Evolutionary conservation across 2,329 filamentous ascomycete species (phyloP).

Genomic region (Fulvia fulva): DNA sequence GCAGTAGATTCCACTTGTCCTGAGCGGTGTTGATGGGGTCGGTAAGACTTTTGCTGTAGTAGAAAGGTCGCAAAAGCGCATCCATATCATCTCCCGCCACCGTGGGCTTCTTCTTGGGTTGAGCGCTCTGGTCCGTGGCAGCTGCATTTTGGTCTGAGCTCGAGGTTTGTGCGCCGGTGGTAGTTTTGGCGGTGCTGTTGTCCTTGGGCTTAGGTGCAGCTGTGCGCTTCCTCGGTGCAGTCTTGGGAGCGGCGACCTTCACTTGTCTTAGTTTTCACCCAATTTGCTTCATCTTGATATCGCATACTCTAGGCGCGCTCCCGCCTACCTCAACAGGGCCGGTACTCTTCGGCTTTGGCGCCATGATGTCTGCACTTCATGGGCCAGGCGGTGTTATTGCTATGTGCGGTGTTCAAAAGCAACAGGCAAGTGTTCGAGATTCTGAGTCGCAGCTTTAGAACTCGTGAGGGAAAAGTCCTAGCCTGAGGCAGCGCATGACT

Average conservation of each 20-base stretch:
- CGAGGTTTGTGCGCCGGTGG: not conserved
- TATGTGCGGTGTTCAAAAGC: not conserved
- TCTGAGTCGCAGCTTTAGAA: not conserved
- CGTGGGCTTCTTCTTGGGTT: slow-evolving; percentile 20
- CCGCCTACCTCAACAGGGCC: slow-evolving; percentile 30
- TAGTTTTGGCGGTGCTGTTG: slow-evolving; percentile 3
- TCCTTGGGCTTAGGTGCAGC: slow-evolving; percentile 7
- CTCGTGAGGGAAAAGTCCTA: not conserved
- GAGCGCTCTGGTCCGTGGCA: not conserved
- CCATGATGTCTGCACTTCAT: slow-evolving; percentile 24
- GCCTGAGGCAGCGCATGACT: not conserved
- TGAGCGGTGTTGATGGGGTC: slow-evolving; percentile 67
- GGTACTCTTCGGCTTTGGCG: slow-evolving; percentile 30
- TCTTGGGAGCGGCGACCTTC: slow-evolving; percentile 18
- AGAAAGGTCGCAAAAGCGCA: slow-evolving; percentile 64
- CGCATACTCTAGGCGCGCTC: slow-evolving; percentile 27
- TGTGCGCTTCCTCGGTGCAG: slow-evolving; percentile 14
- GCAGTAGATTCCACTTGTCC: slow-evolving; percentile 96
- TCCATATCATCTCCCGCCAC: slow-evolving; percentile 43
- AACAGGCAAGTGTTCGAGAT: not conserved
- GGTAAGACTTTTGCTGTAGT: slow-evolving; percentile 63
- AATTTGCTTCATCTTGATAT: slow-evolving; percentile 2
- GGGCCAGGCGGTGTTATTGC: not conserved
- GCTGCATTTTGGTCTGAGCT: not conserved
- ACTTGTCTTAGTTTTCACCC: slow-evolving; percentile 8